These are phyloP conservation scores for Pythium dissotocum DNA, from an alignment of 352 stramenopile species.

Conservation along the genomic window DNA sequence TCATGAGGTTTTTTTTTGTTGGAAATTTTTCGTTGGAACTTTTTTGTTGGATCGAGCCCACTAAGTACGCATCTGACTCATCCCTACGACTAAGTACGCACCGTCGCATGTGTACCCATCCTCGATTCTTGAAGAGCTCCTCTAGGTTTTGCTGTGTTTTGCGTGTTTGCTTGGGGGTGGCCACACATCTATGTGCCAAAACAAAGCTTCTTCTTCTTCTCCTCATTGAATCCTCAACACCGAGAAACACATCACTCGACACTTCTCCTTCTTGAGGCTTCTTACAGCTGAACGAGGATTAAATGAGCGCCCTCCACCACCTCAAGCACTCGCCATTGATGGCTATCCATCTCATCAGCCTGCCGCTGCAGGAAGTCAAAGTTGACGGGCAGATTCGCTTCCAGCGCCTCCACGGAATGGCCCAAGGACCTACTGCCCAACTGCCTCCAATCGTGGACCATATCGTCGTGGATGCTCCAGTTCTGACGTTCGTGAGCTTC, in stretches of 20 bases:
- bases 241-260: too few relatives aligned
- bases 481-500: slow-evolving; percentile 7
- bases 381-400: background rate
- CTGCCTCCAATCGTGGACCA: slow-evolving; percentile 14
- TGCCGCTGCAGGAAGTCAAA: background rate
- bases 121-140: background rate
- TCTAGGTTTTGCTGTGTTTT: background rate
- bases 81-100: background rate
- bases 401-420: slow-evolving; percentile 7
- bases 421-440: background rate
- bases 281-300: background rate
- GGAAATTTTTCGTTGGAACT: background rate
- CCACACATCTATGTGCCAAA: background rate
- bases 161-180: background rate
- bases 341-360: slow-evolving; percentile 4
- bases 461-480: background rate
- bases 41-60: background rate
- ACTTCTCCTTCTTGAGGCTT: too few relatives aligned
- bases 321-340: slow-evolving; percentile 3
- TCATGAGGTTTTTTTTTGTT: slow-evolving; percentile 21
- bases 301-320: background rate
- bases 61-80: background rate
- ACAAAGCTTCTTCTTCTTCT: too few relatives aligned
- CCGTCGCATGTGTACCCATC: background rate
- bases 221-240: too few relatives aligned